Evolutionary conservation across 2,329 filamentous ascomycete species (phyloP), one percentile per base, ranked within the genome.

Genomic region (Metarhizium humberi): DNA sequence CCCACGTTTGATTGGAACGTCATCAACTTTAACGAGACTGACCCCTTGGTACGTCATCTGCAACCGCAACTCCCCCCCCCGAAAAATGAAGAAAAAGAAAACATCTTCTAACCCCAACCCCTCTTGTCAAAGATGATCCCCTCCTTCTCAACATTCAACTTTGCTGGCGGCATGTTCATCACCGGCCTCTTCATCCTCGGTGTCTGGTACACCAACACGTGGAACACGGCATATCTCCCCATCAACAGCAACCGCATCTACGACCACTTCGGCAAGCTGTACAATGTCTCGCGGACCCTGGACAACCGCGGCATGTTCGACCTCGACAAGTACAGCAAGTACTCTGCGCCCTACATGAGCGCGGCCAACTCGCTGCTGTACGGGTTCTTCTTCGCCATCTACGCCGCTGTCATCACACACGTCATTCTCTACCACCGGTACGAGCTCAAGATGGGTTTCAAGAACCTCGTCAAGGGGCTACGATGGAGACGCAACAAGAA

Each of bases 1-100:
- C 69, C 73, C 0, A 75, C 73, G 1, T 69, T 74, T 40, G 74
- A 77, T 60, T 76, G 73, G 74, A 75, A 73, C 53, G 56, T 72
- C n/a, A 50, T 68, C 20, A 60, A 60, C 3, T 58, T 58, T 46
- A 56, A 50, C 30, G 55, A 62, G 30, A 60, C 67, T 1, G 69
- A 74, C 51, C 73, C 73, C 2, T 61, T 75, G 18, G 66, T 58
- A 30, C 6, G 54, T 47, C 11, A 11, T 20, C n/a, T 45, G n/a
- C 40, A 42, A 16, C 8, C n/a, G 14, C n/a, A 16, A 25, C 25
- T 4, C 25, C 25, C 16, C 43, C 8, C 13, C 13, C 3, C 6
- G 7, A 34, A 6, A 34, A 6, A 34, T 10, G 10, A 25, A 25
- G 20, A 25, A 25, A 25, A 25, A 25, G 20, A 25, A 25, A 3